phyloP scores from a whole-genome alignment of 345 rosid genomes.

The Pugionium dolabratum region DNA sequence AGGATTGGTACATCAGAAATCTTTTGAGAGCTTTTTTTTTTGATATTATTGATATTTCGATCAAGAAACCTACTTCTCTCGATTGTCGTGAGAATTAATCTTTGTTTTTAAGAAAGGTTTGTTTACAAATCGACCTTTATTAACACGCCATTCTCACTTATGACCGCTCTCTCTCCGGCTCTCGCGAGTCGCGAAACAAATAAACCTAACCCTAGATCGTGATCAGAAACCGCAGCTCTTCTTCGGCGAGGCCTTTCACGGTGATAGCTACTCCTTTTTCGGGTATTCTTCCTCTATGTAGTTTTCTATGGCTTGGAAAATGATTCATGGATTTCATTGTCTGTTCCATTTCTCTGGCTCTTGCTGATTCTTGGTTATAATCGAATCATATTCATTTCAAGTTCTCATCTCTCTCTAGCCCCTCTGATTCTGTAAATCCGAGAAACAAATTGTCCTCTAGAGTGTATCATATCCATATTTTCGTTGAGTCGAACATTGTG shows the following conservation, averaged over 20 bases:
- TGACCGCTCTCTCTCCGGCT: constrained; percentile 13
- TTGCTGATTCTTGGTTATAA: not conserved
- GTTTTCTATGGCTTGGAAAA: not conserved
- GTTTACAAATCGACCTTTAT: constrained; percentile 5
- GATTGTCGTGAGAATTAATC: too few species aligned
- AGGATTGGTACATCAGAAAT: too few species aligned
- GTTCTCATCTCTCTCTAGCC: not conserved
- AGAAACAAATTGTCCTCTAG: not conserved
- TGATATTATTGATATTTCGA: too few species aligned
- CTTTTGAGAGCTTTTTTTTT: too few species aligned
- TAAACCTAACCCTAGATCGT: constrained; percentile 36
- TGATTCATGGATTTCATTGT: not conserved
- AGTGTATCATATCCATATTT: not conserved
- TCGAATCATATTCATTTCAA: not conserved
- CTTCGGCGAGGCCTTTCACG: constrained; percentile 14
- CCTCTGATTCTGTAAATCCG: not conserved
- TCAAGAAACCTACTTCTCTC: too few species aligned
- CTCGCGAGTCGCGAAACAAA: constrained; percentile 23
- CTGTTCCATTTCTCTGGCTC: not conserved
- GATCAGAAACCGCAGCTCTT: constrained; percentile 14
- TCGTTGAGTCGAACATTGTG: not conserved
- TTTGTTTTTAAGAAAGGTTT: not conserved
- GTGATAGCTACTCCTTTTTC: not conserved
- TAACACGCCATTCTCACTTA: not conserved
- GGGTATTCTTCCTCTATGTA: too few species aligned